Percentiles rank a stretch among this genome's conserved stretches.
Evolutionary conservation across 352 stramenopile species (phyloP).

Genomic region (Globisporangium paddicum): DNA sequence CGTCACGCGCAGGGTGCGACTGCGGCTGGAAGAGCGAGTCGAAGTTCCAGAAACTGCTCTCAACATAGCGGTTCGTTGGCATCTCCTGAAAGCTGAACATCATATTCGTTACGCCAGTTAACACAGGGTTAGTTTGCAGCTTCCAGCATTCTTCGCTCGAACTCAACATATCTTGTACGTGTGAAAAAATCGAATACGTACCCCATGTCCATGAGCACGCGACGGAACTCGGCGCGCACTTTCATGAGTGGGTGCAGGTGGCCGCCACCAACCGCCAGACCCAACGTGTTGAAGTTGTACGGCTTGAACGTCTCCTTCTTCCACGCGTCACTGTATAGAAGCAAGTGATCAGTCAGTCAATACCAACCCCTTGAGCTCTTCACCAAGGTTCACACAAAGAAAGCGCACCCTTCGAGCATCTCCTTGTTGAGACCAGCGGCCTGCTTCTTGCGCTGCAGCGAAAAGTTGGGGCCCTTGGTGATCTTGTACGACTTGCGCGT

Average conservation of each 20-base stretch:
- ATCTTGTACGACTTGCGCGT: constrained; percentile 95
- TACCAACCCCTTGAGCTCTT: not conserved
- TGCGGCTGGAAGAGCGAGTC: constrained; percentile 99
- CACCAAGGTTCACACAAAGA: not conserved
- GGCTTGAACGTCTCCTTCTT: constrained; percentile 96
- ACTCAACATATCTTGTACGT: not conserved
- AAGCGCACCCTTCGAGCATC: constrained; percentile 92
- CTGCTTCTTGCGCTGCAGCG: constrained; percentile 93
- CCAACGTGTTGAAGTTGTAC: constrained; percentile 99
- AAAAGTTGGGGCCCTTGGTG: constrained; percentile 91
- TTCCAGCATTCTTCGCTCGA: not conserved
- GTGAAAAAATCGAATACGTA: constrained; percentile 17
- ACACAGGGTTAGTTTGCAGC: not conserved
- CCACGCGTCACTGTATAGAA: constrained; percentile 80
- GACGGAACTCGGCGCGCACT: constrained; percentile 96
- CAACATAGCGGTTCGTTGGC: constrained; percentile 99
- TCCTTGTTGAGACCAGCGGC: constrained; percentile 97
- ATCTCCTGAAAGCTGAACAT: constrained; percentile 95
- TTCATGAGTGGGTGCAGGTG: constrained; percentile 98
- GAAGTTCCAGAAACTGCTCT: constrained; percentile 99
- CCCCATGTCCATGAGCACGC: constrained; percentile 99
- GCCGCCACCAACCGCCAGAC: constrained; percentile 91
- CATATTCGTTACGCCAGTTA: not conserved
- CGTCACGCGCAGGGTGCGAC: constrained; percentile 97
- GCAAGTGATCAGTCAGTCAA: constrained; percentile 4